Evolutionary conservation across 495 filamentous ascomycete genomes (phyloP), one percentile per base, ranked within the genome.

Genomic region (Annulohypoxylon bovei): DNA sequence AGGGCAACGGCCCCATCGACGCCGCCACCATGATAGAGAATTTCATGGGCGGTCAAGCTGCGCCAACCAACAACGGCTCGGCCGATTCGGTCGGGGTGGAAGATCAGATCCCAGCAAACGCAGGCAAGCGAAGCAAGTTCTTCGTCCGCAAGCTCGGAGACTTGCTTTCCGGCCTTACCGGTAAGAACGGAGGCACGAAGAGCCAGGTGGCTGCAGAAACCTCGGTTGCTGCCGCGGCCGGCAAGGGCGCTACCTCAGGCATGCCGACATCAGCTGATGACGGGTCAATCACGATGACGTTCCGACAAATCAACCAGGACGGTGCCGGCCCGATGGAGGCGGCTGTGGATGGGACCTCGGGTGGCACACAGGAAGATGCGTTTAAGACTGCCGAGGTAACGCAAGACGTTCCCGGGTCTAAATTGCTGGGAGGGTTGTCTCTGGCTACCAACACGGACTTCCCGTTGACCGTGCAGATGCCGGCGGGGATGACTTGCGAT

Each of bases 401-500:
- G 20, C 81, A 86, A 77, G 83, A 90, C 74, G 84, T 90, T 6
- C 87, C 87, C 14, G 87, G 88, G 27, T 55, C 82, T 28, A 81
- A 82, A 16, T 64, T 85, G 65, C 69, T 75, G n/a, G 85, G 85
- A 42, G 85, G 85, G 32, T 68, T 87, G 20, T 86, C 84, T 20
- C 68, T 75, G 5, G 82, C 83, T 4, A 83, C 81, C 5, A 85
- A 75, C 68, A 84, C 78, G 30, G 86, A 89, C 64, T 88, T 88
- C 78, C 83, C 84, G 1, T 71, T 89, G 39, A 80, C 77, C 6
- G 82, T 89, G 5, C 67, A 88, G 76, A 88, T 90, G 85, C 88
- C 88, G 1, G 80, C 78, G 0, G 87, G 85, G 42, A 88, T 89
- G 86, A 88, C 84, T 6, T 89, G 88, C 78, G 81, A 83, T 22